Evolutionary conservation across 2,329 filamentous ascomycete genomes (phyloP).

Genomic region (Chaetothyriales sp.): DNA sequence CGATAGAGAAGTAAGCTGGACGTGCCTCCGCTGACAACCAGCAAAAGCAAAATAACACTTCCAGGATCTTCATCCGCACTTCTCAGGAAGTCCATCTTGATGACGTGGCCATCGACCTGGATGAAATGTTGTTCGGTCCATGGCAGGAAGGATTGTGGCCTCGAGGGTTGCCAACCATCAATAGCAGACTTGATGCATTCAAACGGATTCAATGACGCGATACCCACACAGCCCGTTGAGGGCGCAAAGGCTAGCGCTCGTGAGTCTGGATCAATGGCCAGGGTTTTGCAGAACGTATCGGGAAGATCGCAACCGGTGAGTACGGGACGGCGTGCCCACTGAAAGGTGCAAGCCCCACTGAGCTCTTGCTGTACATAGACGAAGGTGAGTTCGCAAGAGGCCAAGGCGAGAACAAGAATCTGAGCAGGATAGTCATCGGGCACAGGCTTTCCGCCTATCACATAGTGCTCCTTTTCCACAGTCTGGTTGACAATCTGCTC

Average conservation of each 20-base stretch:
- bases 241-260: slow-evolving; percentile 55
- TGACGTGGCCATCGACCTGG: slow-evolving; percentile 56
- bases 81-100: slow-evolving; percentile 76
- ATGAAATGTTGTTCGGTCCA: slow-evolving; percentile 42
- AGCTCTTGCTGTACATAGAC: slow-evolving; percentile 46
- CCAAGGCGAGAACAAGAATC: slow-evolving; percentile 61
- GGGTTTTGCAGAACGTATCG: slow-evolving; percentile 47
- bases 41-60: slow-evolving; percentile 62
- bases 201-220: slow-evolving; percentile 55
- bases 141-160: slow-evolving; percentile 36
- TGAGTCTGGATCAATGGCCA: slow-evolving; percentile 64
- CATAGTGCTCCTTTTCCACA: slow-evolving; percentile 13
- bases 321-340: slow-evolving; percentile 45
- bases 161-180: slow-evolving; percentile 14
- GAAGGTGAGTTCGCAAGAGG: slow-evolving; percentile 61
- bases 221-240: slow-evolving; percentile 53
- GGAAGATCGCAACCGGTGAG: slow-evolving; percentile 42
- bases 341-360: slow-evolving; percentile 44
- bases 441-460: slow-evolving; percentile 9
- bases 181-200: slow-evolving; percentile 35
- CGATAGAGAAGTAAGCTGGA: slow-evolving; percentile 39
- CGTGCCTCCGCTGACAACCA: slow-evolving; percentile 27
- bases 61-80: slow-evolving; percentile 52
- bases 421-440: slow-evolving; percentile 54
- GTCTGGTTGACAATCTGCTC: slow-evolving; percentile 14